These are phyloP conservation scores for Solanum clarkiae DNA, from an alignment of 257 asterid genomes.

Conservation along the genomic window DNA sequence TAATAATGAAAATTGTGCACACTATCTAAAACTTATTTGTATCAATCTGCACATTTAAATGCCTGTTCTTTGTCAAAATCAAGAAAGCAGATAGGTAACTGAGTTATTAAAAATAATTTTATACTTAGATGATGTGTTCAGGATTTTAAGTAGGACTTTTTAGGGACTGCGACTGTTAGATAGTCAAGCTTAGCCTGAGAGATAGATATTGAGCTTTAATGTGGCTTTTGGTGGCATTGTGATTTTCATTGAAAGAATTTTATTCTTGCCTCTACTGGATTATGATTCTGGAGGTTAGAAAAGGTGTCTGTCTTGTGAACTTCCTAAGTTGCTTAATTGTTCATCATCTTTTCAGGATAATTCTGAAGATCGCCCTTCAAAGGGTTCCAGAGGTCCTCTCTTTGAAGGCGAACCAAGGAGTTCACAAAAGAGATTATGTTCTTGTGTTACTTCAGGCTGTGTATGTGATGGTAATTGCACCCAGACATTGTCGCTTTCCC, in stretches of 20 bases:
- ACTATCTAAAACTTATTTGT: not conserved
- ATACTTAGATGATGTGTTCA: not conserved
- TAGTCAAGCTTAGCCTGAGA: not conserved
- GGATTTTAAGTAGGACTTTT: not conserved
- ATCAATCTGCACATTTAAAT: not conserved
- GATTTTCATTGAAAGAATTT: not conserved
- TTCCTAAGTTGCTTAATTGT: not conserved
- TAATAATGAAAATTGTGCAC: not conserved
- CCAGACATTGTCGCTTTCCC: not conserved
- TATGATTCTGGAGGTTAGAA: not conserved
- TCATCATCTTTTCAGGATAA: constrained; percentile 7
- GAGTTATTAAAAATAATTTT: not conserved
- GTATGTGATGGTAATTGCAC: constrained; percentile 15
- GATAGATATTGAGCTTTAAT: not conserved
- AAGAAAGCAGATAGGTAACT: not conserved
- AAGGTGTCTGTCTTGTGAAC: not conserved
- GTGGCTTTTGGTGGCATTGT: not conserved
- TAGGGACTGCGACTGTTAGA: not conserved
- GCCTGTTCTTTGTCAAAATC: not conserved
- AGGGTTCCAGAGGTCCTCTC: constrained; percentile 8
- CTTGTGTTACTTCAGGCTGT: not conserved
- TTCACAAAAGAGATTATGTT: not conserved
- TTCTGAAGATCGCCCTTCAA: not conserved
- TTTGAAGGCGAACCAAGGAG: constrained; percentile 4
- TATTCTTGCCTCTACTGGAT: not conserved